phyloP scores from a whole-genome alignment of 768 basidiomycete genomes.

The Xerocomellus intermedius region DNA sequence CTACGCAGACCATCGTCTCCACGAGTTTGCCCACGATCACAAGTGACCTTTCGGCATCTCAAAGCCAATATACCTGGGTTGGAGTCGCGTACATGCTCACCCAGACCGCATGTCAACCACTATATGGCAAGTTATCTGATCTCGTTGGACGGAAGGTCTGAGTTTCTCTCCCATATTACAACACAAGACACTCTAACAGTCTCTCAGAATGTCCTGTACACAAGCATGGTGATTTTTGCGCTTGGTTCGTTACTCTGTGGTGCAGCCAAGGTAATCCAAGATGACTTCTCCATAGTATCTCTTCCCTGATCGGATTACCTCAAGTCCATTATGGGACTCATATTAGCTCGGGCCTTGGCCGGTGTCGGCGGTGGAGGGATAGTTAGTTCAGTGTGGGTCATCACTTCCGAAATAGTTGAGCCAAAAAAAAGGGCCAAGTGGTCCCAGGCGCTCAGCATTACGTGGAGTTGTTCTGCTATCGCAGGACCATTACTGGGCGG shows the following conservation, averaged over 20 bases:
- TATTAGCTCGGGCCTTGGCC: constrained; percentile 61
- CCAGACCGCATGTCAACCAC: constrained; percentile 80
- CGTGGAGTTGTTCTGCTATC: constrained; percentile 84
- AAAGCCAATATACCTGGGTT: constrained; percentile 82
- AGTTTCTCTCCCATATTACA: constrained; percentile 4
- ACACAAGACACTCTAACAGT: constrained; percentile 2
- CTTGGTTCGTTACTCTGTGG: constrained; percentile 81
- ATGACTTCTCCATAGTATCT: constrained; percentile 14
- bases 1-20: constrained; percentile 64
- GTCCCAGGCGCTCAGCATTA: constrained; percentile 82
- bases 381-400: constrained; percentile 81
- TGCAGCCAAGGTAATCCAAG: constrained; percentile 55
- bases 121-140: constrained; percentile 80
- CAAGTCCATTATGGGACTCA: constrained; percentile 55
- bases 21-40: constrained; percentile 82
- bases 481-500: constrained; percentile 85
- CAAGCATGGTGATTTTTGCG: constrained; percentile 72
- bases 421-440: constrained; percentile 69
- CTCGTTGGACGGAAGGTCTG: constrained; percentile 75
- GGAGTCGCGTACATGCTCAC: constrained; percentile 83
- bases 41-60: constrained; percentile 62
- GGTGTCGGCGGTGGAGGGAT: constrained; percentile 89
- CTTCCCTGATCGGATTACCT: constrained; percentile 18
- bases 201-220: constrained; percentile 61
- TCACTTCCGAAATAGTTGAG: constrained; percentile 82